Percentiles rank a stretch among this genome's conserved stretches.
Conservation (phyloP, 768 basidiomycete species). For the Amanita subjunquillea region DNA sequence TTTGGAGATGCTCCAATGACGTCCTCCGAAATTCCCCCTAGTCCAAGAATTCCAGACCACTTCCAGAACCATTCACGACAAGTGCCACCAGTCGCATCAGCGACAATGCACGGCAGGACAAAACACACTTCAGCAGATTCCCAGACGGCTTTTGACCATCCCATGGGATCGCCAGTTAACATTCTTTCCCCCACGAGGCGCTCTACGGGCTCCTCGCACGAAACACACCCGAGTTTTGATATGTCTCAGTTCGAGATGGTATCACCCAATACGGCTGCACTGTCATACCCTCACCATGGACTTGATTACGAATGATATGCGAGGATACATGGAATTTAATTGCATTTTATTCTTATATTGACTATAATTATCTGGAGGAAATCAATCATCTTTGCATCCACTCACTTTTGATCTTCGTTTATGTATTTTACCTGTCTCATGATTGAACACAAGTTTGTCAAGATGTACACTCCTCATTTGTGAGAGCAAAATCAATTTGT, state of each 20-base stretch:
- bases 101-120: conserved; percentile 12
- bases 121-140: neutral
- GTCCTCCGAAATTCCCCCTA: conserved; percentile 46
- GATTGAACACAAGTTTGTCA: neutral
- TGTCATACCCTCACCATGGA: conserved; percentile 50
- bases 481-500: too few relatives aligned
- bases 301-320: conserved; percentile 28
- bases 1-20: conserved; percentile 1
- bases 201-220: conserved; percentile 31
- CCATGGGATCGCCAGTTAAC: neutral
- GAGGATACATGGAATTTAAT: neutral
- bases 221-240: conserved; percentile 46
- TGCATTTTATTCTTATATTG: conserved; percentile 4
- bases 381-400: neutral
- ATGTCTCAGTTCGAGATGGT: conserved; percentile 60
- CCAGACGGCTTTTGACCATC: neutral
- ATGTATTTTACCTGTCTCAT: conserved; percentile 1
- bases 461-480: neutral
- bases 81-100: neutral
- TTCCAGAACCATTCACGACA: conserved; percentile 18
- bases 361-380: neutral
- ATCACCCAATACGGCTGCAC: conserved; percentile 33
- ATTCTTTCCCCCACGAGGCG: conserved; percentile 9
- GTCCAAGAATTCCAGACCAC: conserved; percentile 49
- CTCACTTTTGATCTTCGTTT: neutral